Evolutionary conservation across 2,329 filamentous ascomycete species (phyloP).

Genomic region (Cladosporium sp.): DNA sequence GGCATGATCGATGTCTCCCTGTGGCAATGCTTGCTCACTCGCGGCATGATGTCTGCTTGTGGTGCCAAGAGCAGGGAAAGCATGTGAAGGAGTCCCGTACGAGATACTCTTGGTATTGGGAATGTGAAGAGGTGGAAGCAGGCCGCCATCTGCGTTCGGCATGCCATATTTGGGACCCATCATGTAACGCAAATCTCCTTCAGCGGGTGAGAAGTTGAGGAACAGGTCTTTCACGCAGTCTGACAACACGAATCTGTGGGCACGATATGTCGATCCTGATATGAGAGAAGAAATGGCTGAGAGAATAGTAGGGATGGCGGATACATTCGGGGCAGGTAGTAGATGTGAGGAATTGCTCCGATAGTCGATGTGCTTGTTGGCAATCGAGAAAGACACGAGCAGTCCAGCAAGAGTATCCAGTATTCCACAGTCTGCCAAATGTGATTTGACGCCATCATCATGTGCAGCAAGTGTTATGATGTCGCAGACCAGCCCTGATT

Average conservation of each 20-base stretch:
- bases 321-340: constrained; percentile 57
- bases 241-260: constrained; percentile 55
- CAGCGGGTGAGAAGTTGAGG: constrained; percentile 22
- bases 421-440: constrained; percentile 70
- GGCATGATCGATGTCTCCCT: constrained; percentile 43
- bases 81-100: constrained; percentile 36
- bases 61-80: constrained; percentile 46
- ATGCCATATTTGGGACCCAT: constrained; percentile 31
- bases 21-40: background rate
- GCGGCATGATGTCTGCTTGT: constrained; percentile 16
- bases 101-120: constrained; percentile 39
- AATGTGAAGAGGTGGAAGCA: constrained; percentile 42
- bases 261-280: constrained; percentile 74
- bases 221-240: constrained; percentile 50
- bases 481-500: constrained; percentile 61
- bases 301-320: constrained; percentile 67
- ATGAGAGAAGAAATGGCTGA: constrained; percentile 77
- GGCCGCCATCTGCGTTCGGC: constrained; percentile 24
- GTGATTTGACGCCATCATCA: constrained; percentile 68
- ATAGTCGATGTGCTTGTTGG: constrained; percentile 29
- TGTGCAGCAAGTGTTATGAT: constrained; percentile 65
- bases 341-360: constrained; percentile 27
- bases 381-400: constrained; percentile 62
- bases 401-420: constrained; percentile 76
- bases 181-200: constrained; percentile 27